phyloP scores from a whole-genome alignment of 805 yeast species.

The Candida lessepsii region DNA sequence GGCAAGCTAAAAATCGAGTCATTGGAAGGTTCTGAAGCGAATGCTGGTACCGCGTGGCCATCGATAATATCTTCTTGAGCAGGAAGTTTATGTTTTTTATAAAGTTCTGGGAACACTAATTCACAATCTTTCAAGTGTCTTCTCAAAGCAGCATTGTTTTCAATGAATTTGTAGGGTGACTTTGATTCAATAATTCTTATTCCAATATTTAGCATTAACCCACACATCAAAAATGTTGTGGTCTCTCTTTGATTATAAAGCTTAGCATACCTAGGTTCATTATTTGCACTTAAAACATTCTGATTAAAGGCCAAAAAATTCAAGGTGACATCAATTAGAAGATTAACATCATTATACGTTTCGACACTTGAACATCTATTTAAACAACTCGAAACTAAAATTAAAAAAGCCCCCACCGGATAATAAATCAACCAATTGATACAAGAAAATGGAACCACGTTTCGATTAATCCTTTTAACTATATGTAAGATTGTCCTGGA shows the following conservation, averaged over 20 bases:
- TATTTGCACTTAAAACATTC: conserved; percentile 4
- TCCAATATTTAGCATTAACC: conserved; percentile 22
- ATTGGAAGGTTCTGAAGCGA: no score
- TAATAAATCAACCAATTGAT: conserved; percentile 33
- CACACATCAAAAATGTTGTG: conserved; percentile 19
- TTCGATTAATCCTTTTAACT: conserved; percentile 20
- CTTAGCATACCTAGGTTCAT: conserved; percentile 3
- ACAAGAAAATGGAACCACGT: conserved; percentile 22
- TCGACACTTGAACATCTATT: conserved; percentile 31
- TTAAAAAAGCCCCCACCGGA: conserved; percentile 32
- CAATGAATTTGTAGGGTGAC: conserved; percentile 17
- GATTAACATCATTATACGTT: conserved; percentile 25
- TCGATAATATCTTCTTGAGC: neutral
- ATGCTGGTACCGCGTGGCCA: neutral
- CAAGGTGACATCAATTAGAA: conserved; percentile 23
- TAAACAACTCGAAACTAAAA: conserved; percentile 28
- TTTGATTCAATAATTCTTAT: conserved; percentile 23
- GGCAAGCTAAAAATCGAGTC: conserved; percentile 10
- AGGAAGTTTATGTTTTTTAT: neutral
- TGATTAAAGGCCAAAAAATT: conserved; percentile 16
- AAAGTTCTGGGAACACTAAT: conserved; percentile 22
- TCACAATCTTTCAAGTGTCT: conserved; percentile 19
- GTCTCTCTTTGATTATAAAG: conserved; percentile 19
- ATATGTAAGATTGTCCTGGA: conserved; percentile 37
- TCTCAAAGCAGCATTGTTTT: conserved; percentile 17